These are phyloP conservation scores for Epichloe typhina DNA, from an alignment of 2,329 filamentous ascomycete species.

Conservation along the genomic window DNA sequence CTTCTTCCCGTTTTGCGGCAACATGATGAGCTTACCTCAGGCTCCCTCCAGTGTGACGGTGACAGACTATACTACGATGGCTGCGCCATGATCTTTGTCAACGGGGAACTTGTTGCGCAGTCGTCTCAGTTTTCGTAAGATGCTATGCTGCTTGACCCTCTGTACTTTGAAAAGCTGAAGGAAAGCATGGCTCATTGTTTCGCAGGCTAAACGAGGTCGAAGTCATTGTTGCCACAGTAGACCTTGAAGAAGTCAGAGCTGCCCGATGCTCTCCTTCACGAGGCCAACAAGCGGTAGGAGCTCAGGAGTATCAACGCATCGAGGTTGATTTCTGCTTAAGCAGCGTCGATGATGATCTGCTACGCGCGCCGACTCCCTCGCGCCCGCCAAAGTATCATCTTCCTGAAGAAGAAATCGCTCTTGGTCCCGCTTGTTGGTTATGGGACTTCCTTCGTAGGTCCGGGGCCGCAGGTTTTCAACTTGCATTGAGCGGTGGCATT, in stretches of 20 bases:
- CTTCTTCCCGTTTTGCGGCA: not conserved
- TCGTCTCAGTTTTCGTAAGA: constrained; percentile 43
- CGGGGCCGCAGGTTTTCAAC: constrained; percentile 37
- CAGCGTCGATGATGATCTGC: constrained; percentile 15
- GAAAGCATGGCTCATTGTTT: not conserved
- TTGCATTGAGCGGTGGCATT: constrained; percentile 42
- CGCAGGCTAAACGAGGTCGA: constrained; percentile 31
- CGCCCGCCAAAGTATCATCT: constrained; percentile 40
- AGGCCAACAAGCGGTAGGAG: constrained; percentile 6
- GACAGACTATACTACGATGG: constrained; percentile 5
- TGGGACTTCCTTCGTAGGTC: constrained; percentile 49
- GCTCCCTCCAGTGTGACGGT: not conserved
- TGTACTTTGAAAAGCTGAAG: not conserved
- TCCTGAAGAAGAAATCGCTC: constrained; percentile 54
- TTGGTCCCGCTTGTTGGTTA: constrained; percentile 51
- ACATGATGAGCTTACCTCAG: not conserved
- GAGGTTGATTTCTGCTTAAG: constrained; percentile 6
- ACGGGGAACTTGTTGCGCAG: constrained; percentile 50
- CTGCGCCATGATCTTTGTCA: constrained; percentile 45
- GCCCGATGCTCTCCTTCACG: constrained; percentile 4
- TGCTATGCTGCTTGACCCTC: constrained; percentile 28
- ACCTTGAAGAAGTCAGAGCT: constrained; percentile 53
- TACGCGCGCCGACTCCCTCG: constrained; percentile 25
- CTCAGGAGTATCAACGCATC: constrained; percentile 8
- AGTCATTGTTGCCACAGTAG: constrained; percentile 51